Conservation (phyloP, 345 rosid species). For the Sapria himalayana region DNA sequence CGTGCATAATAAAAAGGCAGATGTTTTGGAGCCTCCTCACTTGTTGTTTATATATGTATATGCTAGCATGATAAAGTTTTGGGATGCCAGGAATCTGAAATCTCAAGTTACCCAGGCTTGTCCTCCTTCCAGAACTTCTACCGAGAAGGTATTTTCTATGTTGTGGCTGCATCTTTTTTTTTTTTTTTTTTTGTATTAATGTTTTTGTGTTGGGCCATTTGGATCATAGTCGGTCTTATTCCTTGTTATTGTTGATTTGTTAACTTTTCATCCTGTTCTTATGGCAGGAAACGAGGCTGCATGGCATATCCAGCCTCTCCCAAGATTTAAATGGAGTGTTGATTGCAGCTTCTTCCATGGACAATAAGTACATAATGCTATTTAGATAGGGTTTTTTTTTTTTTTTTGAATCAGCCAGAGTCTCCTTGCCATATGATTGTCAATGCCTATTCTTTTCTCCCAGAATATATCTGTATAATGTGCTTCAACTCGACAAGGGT, state of each 20-base stretch:
- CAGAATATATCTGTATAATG: constrained; percentile 63
- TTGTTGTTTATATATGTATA: constrained; percentile 1
- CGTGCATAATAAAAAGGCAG: no score
- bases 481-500: constrained; percentile 67
- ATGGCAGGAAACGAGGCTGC: constrained; percentile 45
- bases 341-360: constrained; percentile 89
- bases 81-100: constrained; percentile 75
- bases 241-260: no score
- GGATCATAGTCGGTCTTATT: not conserved
- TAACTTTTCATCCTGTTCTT: constrained; percentile 2
- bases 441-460: no score
- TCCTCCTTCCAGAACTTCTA: constrained; percentile 29
- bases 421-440: no score
- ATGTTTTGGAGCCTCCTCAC: constrained; percentile 2
- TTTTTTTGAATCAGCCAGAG: no score
- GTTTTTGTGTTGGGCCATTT: not conserved
- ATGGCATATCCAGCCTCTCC: constrained; percentile 72
- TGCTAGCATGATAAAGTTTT: constrained; percentile 56
- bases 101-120: constrained; percentile 36
- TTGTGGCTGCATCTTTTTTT: no score
- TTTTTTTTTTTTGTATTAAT: no score
- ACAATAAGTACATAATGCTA: constrained; percentile 32
- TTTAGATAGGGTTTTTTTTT: not conserved
- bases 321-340: constrained; percentile 62
- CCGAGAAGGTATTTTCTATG: constrained; percentile 37